A percentile compares a stretch with the other conserved stretches of the same genome.
Conservation (phyloP, 768 basidiomycete genomes). For the Mycena rosella region DNA sequence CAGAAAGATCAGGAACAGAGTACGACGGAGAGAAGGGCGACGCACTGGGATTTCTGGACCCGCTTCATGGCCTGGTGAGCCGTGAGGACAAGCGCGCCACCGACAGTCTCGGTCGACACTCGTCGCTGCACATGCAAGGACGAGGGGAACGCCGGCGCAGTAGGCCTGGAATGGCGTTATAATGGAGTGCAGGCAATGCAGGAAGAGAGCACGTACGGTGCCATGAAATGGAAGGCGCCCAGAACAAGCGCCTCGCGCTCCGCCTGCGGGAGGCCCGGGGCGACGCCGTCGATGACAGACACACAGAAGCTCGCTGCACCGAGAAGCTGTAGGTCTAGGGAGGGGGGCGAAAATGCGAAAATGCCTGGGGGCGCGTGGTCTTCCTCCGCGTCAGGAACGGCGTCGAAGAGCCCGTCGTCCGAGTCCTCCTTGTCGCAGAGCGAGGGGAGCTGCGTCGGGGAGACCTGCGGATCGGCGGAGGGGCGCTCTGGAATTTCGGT, state of each 20-base stretch:
- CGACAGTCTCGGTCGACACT: too few species aligned
- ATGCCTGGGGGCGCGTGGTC: neutral
- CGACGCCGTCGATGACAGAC: too few species aligned
- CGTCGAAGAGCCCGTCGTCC: slow-evolving; percentile 16
- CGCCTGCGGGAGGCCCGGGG: neutral
- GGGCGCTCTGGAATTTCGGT: slow-evolving; percentile 17
- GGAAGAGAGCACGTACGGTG: too few species aligned
- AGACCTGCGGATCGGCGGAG: slow-evolving; percentile 9
- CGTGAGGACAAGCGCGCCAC: neutral
- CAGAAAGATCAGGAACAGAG: neutral
- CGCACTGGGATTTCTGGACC: neutral
- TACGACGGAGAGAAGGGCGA: neutral
- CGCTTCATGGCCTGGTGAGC: neutral
- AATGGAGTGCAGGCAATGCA: too few species aligned
- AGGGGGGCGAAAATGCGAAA: neutral
- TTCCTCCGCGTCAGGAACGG: too few species aligned
- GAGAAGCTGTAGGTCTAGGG: too few species aligned
- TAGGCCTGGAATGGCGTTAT: too few species aligned
- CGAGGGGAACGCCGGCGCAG: too few species aligned
- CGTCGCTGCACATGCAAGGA: too few species aligned
- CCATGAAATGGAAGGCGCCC: too few species aligned
- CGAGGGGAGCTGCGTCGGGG: slow-evolving; percentile 16
- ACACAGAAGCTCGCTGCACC: too few species aligned
- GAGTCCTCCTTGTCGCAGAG: slow-evolving; percentile 22
- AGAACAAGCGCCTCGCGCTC: too few species aligned